Conservation (phyloP, 495 filamentous ascomycete species). For the Talaromyces thailandensis region DNA sequence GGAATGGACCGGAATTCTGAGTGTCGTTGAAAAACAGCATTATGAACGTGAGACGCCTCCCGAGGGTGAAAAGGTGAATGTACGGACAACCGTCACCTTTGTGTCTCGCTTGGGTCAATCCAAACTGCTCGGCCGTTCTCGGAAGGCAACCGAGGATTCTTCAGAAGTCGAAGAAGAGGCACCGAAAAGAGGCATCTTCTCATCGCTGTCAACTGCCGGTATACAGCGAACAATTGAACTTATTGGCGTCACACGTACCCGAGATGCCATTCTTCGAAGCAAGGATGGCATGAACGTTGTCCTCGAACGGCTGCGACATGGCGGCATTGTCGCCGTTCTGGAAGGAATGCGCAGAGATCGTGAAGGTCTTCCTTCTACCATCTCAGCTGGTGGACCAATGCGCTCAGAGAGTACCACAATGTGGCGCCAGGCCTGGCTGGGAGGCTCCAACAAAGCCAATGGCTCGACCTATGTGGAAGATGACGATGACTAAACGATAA, state of each 20-base stretch:
- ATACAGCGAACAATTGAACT: slow-evolving; percentile 85
- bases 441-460: slow-evolving; percentile 19
- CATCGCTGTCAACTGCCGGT: slow-evolving; percentile 65
- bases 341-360: slow-evolving; percentile 75
- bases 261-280: slow-evolving; percentile 75
- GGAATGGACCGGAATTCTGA: slow-evolving; percentile 86
- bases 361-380: slow-evolving; percentile 25
- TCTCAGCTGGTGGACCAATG: slow-evolving; percentile 32
- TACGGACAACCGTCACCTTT: slow-evolving; percentile 79
- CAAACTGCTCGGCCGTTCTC: slow-evolving; percentile 48
- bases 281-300: slow-evolving; percentile 95
- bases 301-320: slow-evolving; percentile 70
- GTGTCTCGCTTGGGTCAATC: slow-evolving; percentile 70
- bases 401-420: slow-evolving; percentile 3
- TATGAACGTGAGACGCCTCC: slow-evolving; percentile 46
- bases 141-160: slow-evolving; percentile 19
- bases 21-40: slow-evolving; percentile 80
- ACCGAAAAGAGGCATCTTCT: slow-evolving; percentile 54
- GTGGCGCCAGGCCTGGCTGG: slow-evolving; percentile 39
- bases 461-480: slow-evolving; percentile 18
- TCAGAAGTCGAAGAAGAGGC: slow-evolving; percentile 39
- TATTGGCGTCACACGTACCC: slow-evolving; percentile 75
- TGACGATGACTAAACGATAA: slow-evolving; percentile 19
- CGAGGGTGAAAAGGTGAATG: slow-evolving; percentile 57
- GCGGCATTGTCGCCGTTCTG: slow-evolving; percentile 75